Base-by-base conservation (phyloP, 176 grass and related monocot species). In the Elaeis guineensis region DNA sequence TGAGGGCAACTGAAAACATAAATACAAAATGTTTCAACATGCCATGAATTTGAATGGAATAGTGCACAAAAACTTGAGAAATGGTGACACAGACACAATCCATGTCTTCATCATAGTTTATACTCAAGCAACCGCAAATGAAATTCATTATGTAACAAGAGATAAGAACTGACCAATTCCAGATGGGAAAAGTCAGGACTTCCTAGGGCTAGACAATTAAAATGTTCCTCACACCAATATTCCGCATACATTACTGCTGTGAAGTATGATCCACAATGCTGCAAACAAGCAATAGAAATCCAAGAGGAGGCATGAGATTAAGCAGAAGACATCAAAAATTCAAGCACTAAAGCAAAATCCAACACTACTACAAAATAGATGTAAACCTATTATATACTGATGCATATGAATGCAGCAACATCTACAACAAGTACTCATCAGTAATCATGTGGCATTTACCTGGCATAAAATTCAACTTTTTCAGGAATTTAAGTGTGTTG, bases 211-310 rank as follows among this genome's bases (percentile, higher is more conserved):
- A 95, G 73, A 62, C 68, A 52, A 75, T 77, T 89, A 76, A 95
- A 95, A 84, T 86, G 69, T 70, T 90, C 90, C 64, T 95, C 90
- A 67, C 90, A 95, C 90, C 90, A 95, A 73, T 84, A 77, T 30
- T 95, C 90, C 29, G 80, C 80, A 83, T 95, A 95, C 78, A 95
- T 77, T 64, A 84, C 30, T 74, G 86, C 61, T 12, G 79, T 79
- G 29, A 95, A 95, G 63, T 90, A 77, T 76, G 74, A 90, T 74
- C 79, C 84, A 70, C 90, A 95, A 22, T 67, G 71, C 85, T 95
- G 73, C 60, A 78, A 82, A 63, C 9, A 51, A 17, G 59, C 25
- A 64, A 74, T 17, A 69, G 5, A 61, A 19, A 65, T 49, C 2
- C 12, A 9, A 66, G 17, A 3, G 6, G 21, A 20, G 4, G 5